Evolutionary conservation across 306 rosid genomes (phyloP).

Genomic region (Vicia sativa): DNA sequence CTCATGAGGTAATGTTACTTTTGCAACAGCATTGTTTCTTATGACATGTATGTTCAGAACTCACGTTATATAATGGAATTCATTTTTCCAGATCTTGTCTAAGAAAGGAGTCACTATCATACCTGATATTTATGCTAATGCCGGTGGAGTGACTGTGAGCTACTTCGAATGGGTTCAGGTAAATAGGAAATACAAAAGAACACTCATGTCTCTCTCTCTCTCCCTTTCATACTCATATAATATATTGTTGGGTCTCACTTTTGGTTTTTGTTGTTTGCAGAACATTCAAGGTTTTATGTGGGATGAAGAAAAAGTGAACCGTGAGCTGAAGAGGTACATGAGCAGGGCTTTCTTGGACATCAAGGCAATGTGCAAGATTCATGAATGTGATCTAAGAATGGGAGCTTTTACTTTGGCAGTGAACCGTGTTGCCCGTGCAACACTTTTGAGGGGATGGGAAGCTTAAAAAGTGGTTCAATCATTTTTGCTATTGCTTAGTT

Average conservation of each 20-base stretch:
- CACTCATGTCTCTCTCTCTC: neutral
- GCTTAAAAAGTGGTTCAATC: constrained; percentile 23
- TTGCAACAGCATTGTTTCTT: neutral
- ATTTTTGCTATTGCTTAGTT: neutral
- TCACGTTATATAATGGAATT: constrained; percentile 2
- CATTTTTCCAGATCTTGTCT: constrained; percentile 49
- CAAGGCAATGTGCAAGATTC: constrained; percentile 66
- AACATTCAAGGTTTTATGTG: constrained; percentile 86
- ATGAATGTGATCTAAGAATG: constrained; percentile 67
- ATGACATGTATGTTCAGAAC: neutral
- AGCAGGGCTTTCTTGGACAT: constrained; percentile 59
- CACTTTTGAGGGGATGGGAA: constrained; percentile 77
- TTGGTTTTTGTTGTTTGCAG: constrained; percentile 43
- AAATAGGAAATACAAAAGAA: constrained; percentile 10
- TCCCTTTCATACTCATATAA: neutral
- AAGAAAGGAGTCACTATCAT: constrained; percentile 64
- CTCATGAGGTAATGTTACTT: constrained; percentile 53
- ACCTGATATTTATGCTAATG: constrained; percentile 77
- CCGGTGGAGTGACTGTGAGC: constrained; percentile 79
- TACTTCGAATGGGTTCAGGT: constrained; percentile 93
- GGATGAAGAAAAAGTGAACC: constrained; percentile 72
- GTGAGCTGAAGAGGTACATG: constrained; percentile 69
- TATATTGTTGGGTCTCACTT: neutral
- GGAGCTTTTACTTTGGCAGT: constrained; percentile 77
- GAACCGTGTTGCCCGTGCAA: constrained; percentile 75